phyloP scores from a whole-genome alignment of 2,329 filamentous ascomycete species.

The Sporothrix brasiliensis region DNA sequence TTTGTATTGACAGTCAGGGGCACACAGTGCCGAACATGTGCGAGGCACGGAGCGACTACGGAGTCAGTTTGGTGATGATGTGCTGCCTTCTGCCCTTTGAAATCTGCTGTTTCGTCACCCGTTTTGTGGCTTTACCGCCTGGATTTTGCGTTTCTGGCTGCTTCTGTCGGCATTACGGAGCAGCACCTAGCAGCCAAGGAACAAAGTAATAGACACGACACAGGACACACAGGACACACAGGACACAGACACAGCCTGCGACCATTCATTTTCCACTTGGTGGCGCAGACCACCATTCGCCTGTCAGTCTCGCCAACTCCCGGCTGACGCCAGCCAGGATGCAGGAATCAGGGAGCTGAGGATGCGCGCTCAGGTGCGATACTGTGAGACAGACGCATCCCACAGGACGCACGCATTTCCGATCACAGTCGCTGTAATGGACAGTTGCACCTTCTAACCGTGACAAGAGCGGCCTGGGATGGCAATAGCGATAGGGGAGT shows the following conservation, averaged over 20 bases:
- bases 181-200: constrained; percentile 1
- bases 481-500: background rate
- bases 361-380: background rate
- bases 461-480: background rate
- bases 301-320: background rate
- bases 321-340: background rate
- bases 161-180: constrained; percentile 24
- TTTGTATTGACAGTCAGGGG: constrained; percentile 9
- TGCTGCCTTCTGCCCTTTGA: constrained; percentile 5
- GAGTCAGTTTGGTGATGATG: constrained; percentile 26
- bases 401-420: background rate
- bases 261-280: constrained; percentile 1
- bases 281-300: background rate
- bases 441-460: background rate
- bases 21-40: constrained; percentile 15
- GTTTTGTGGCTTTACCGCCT: constrained; percentile 5
- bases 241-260: background rate
- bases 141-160: background rate
- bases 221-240: constrained; percentile 5
- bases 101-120: constrained; percentile 4
- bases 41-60: constrained; percentile 11
- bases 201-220: background rate
- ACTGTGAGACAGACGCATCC: background rate
- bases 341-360: background rate
- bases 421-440: too few species aligned